Percentiles rank a stretch among this genome's conserved stretches.
These are phyloP conservation scores for Chlorella sorokiniana DNA, from an alignment of 139 green algal species.

Conservation along the genomic window DNA sequence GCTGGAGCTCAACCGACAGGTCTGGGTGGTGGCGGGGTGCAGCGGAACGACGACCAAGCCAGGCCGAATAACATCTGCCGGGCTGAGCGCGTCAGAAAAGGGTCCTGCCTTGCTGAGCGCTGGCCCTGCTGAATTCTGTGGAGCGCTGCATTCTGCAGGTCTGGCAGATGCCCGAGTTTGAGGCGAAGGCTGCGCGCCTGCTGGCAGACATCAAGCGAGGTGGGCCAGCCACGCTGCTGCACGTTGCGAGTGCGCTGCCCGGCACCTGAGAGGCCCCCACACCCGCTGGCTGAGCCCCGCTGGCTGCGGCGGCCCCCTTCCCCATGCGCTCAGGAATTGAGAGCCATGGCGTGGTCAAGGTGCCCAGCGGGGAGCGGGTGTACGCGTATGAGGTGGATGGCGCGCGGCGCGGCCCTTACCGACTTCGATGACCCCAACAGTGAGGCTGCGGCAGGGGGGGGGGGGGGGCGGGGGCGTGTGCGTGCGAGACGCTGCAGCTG, in stretches of 20 bases:
- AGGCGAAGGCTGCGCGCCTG: conserved; percentile 17
- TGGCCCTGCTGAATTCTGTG: not conserved
- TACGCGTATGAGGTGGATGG: conserved; percentile 77
- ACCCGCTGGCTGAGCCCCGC: no score
- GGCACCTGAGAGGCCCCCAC: not conserved
- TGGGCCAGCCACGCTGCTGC: not conserved
- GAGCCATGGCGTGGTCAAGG: conserved; percentile 40
- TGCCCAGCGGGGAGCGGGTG: conserved; percentile 11
- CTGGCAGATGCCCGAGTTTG: conserved; percentile 47
- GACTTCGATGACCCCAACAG: conserved; percentile 69
- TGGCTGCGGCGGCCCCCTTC: not conserved
- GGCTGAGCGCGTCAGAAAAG: no score
- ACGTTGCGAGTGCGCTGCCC: not conserved
- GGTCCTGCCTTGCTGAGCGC: no score
- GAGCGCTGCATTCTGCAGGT: conserved; percentile 7
- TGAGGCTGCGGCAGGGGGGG: not conserved
- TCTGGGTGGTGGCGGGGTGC: not conserved
- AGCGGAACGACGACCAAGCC: no score
- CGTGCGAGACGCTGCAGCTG: no score
- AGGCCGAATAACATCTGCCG: no score
- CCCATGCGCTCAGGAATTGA: conserved; percentile 45
- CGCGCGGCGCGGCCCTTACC: conserved; percentile 20
- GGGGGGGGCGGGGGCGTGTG: not conserved
- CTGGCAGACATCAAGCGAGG: conserved; percentile 47
- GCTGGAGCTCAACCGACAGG: conserved; percentile 50